Percentiles rank a stretch among this genome's conserved stretches.
These are phyloP conservation scores for Nicotiana sylvestris DNA, from an alignment of 257 asterid species.

Conservation along the genomic window DNA sequence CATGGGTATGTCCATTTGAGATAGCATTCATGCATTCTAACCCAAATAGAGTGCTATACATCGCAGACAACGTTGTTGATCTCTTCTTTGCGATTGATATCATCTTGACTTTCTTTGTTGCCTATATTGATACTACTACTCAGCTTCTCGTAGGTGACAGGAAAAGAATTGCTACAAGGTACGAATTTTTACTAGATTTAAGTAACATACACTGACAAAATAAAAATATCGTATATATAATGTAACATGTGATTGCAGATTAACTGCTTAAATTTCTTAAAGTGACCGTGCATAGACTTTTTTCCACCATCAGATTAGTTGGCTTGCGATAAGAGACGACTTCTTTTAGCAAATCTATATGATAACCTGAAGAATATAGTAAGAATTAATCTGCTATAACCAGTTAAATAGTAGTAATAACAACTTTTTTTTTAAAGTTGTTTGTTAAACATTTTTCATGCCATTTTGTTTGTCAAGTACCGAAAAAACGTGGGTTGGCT, in stretches of 20 bases:
- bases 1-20: constrained; percentile 82
- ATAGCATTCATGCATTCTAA: constrained; percentile 54
- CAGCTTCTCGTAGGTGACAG: constrained; percentile 59
- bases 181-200: background rate
- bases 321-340: too few relatives aligned
- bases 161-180: constrained; percentile 64
- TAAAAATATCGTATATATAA: too few relatives aligned
- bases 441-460: background rate
- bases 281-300: too few relatives aligned
- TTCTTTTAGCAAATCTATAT: too few relatives aligned
- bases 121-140: constrained; percentile 68
- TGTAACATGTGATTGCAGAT: too few relatives aligned
- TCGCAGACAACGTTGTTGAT: constrained; percentile 60
- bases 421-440: too few relatives aligned
- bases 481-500: background rate
- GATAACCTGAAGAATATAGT: too few relatives aligned
- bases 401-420: too few relatives aligned
- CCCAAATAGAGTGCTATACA: constrained; percentile 29
- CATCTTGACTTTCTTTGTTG: constrained; percentile 71
- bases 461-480: background rate
- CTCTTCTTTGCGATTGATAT: constrained; percentile 64
- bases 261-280: too few relatives aligned
- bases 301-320: too few relatives aligned
- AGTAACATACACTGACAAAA: background rate
- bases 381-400: too few relatives aligned